A percentile compares a stretch with the other conserved stretches of the same genome.
phyloP scores from a whole-genome alignment of 169 alveolate genomes.

The Plasmodium adleri region DNA sequence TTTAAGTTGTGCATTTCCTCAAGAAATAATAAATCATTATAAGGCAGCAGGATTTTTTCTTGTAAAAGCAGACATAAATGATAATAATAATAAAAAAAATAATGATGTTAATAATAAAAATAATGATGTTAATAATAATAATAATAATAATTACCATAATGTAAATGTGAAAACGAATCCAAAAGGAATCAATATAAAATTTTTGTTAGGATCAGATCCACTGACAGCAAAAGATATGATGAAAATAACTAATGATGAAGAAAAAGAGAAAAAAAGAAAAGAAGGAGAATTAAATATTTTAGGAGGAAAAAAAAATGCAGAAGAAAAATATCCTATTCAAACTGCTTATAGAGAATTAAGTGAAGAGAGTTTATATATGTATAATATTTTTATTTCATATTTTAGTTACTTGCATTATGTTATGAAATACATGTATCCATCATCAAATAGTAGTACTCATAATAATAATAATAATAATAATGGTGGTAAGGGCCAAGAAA shows the following conservation, averaged over 20 bases:
- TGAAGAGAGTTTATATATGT: conserved; percentile 39
- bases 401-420: conserved; percentile 37
- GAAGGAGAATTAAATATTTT: conserved; percentile 25
- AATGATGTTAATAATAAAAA: background rate
- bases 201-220: conserved; percentile 54
- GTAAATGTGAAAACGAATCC: conserved; percentile 12
- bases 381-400: conserved; percentile 37
- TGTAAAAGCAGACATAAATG: conserved; percentile 5
- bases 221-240: background rate
- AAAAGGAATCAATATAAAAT: conserved; percentile 19
- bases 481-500: background rate
- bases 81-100: background rate
- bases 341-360: conserved; percentile 67
- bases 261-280: background rate
- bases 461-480: background rate
- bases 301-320: conserved; percentile 28
- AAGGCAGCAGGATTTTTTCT: conserved; percentile 51
- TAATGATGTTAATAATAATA: background rate
- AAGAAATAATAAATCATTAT: background rate
- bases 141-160: background rate
- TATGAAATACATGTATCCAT: background rate
- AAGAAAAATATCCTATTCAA: conserved; percentile 18
- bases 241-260: background rate
- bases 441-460: background rate
- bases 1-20: background rate